Evolutionary conservation across 2,329 filamentous ascomycete species (phyloP), one percentile per base, ranked within the genome.

Genomic region (Pseudogymnoascus sp.): DNA sequence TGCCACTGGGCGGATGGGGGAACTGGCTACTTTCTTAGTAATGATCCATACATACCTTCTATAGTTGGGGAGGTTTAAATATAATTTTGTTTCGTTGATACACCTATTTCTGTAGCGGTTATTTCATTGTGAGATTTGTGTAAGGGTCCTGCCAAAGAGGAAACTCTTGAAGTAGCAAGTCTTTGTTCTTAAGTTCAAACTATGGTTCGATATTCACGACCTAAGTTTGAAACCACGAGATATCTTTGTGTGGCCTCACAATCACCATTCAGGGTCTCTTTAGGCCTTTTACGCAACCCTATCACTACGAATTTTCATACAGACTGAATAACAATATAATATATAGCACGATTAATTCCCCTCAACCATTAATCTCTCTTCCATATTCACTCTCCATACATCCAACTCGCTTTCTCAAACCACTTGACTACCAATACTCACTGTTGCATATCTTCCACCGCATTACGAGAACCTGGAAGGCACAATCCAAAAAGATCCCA

Each of bases 11-110:
- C 33, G 38, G 59, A 60, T 23, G 59, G 59, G 28, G 38, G 33
- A 77, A 77, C 78, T 92, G 87, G 89, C 84, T 84, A 83, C 83
- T 82, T 90, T 97, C 94, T 96, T 99, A 99, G 94, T 97, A 89
- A 91, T 89, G 90, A 90, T 88, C 89, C 92, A 93, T 84, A 99
- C 88, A 92, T 85, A 40, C 59, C 59, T 40, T 60, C 35, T 21
- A 56, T 56, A 56, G 25, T 16, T 16, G 23, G 28, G 3, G 25
- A 33, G 2, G 5, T 56, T 33, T 56, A 28, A 56, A 56, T 56
- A 56, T 21, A 56, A 35, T 21, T 56, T 56, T 35, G 50, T 16
- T 56, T 33, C 28, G 14, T 53, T 3, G 7, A 18, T 21, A 10
- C 38, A 42, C n/a, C 38, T 18, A 5, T 42, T 21, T 18, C 8